Evolutionary conservation across 176 grass and related monocot genomes (phyloP), one percentile per base, ranked within the genome.

Genomic region (Musa troglodytarum): DNA sequence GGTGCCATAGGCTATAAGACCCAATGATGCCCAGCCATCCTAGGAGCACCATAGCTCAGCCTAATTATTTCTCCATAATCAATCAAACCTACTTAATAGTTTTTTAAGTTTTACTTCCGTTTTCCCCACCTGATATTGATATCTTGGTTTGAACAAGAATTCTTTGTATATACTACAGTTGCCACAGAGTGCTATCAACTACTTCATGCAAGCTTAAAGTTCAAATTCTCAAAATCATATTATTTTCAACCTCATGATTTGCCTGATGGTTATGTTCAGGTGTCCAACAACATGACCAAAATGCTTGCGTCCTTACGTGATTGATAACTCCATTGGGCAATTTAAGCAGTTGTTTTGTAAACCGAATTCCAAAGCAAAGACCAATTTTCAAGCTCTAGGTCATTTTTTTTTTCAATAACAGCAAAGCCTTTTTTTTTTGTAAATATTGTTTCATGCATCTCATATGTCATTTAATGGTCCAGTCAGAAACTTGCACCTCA

Each of bases 401-500:
- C 29, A 34, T 5, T 43, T 43, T 43, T 43, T 43, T 43, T 43
- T 43, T 43, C 34, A 6, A 1, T 15, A 68, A 68, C 24, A 1
- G 10, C 14, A 68, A 20, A 70, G 5, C 3, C 22, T 22, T 0
- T 1, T 17, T 43, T 34, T 51, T 22, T 1, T 3, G 17, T 50
- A 70, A 43, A 70, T 70, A 20, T 50, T 69, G 1, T 69, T 51
- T 83, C 61, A 21, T 78, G 55, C 61, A 49, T 54, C 65, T 24
- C 73, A 59, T 69, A 10, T 19, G 76, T 68, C 70, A 71, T 28
- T 80, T 68, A 82, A 74, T 28, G 53, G 65, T 75, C 69, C 29
- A 73, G 71, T 49, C 71, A 82, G 74, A 56, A 87, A 85, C 21
- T 54, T 72, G 50, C 83, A 99, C 95, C 95, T 99, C 90, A 9